Base-by-base conservation (phyloP, 345 rosid genomes). In the Syzygium aromaticum region DNA sequence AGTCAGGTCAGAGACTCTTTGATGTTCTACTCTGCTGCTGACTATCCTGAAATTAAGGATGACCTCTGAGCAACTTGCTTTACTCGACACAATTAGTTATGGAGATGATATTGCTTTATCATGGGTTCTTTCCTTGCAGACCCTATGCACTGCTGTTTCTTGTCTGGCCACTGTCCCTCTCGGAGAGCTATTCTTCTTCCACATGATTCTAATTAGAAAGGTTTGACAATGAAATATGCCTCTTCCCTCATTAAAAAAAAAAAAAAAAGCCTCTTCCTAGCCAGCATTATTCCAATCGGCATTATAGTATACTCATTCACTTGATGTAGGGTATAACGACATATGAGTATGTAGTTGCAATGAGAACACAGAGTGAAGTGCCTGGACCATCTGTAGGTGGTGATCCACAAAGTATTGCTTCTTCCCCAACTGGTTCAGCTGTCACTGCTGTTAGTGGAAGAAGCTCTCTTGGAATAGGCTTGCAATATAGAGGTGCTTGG, bases 171-270 rank as follows among this genome's bases (percentile, higher is more conserved):
- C 94, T 84, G 87, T 96, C 86, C 97, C 99, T 87, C 89, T 96
- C 89, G 98, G 98, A 43, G 99, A 97, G 73, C 94, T 96, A 51
- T 94, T 97, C 92, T 94, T 96, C 88, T 97, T 97, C 94, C 99
- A 97, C 91, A 88, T 97, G 57, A 93, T 97, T 90, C 91, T 97
- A 88, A 96, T 97, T 86, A 93, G 94, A 88, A 97, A 95, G 96
- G 99, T 96, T 84, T 84, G 77, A 86, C 61, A 40, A 77, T 64
- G 7, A 84, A 40, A 51, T 30, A 51, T 59, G 54, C 85, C 78
- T 30, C 84, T 43, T n/a, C 86, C 40, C 77, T 56, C 52, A 38
- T 57, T 15, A 67, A 33, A 33, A 17, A 67, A n/a, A 5, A n/a
- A 63, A 30, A 28, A 16, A 64, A 63, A 3, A 3, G 43, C 80